Conservation (phyloP, 106 monocot species). For the Dactylorhiza incarnata region DNA sequence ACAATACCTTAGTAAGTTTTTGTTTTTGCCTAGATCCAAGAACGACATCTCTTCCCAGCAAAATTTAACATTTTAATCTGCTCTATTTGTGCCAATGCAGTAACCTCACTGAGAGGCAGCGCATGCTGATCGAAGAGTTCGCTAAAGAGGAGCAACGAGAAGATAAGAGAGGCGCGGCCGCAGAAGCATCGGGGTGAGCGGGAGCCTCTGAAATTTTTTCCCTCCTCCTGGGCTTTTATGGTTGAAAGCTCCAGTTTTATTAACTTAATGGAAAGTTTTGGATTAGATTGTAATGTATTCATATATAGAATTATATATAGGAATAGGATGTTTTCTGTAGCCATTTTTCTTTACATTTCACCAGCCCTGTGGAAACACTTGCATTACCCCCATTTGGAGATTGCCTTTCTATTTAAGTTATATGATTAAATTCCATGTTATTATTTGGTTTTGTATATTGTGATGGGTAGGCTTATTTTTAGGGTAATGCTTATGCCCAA, state of each 20-base stretch:
- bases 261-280: neutral
- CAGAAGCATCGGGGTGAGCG: slow-evolving; percentile 46
- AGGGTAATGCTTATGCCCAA: neutral
- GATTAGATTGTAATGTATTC: neutral
- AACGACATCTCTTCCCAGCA: no score
- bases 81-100: slow-evolving; percentile 14
- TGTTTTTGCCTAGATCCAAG: no score
- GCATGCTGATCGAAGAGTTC: slow-evolving; percentile 52
- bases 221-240: neutral
- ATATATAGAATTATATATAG: neutral
- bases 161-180: slow-evolving; percentile 31
- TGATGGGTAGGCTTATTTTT: neutral
- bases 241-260: neutral
- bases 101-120: slow-evolving; percentile 48
- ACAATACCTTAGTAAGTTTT: slow-evolving; percentile 61
- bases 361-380: neutral
- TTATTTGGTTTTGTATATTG: neutral
- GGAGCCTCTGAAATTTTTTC: neutral
- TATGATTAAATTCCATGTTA: neutral
- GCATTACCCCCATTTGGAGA: neutral
- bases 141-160: slow-evolving; percentile 59
- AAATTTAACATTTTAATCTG: neutral
- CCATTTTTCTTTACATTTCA: neutral
- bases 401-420: no score
- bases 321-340: slow-evolving; percentile 3